phyloP scores from a whole-genome alignment of 2,329 filamentous ascomycete genomes.

The Sporothrix inflata region DNA sequence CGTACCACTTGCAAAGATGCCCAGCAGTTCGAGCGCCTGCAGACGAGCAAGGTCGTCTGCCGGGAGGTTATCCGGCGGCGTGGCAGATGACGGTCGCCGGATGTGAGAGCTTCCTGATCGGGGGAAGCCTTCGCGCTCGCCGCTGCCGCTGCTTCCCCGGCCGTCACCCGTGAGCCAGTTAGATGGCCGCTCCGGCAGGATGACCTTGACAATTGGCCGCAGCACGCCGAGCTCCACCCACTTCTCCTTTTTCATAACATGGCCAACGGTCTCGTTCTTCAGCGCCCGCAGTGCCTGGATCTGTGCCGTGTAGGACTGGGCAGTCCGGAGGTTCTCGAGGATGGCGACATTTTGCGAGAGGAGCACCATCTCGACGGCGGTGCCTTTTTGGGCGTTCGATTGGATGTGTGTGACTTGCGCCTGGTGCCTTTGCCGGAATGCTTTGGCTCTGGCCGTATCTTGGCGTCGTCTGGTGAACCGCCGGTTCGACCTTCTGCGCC shows the following conservation, averaged over 20 bases:
- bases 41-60: slow-evolving; percentile 71
- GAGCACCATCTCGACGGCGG: slow-evolving; percentile 53
- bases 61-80: slow-evolving; percentile 48
- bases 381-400: neutral
- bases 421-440: neutral
- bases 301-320: slow-evolving; percentile 56
- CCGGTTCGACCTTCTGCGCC: neutral
- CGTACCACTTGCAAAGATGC: slow-evolving; percentile 82
- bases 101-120: slow-evolving; percentile 38
- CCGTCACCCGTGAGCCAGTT: slow-evolving; percentile 28
- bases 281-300: slow-evolving; percentile 68
- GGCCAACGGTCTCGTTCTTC: slow-evolving; percentile 89
- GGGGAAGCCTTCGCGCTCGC: neutral
- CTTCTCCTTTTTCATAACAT: slow-evolving; percentile 81
- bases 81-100: slow-evolving; percentile 25
- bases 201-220: slow-evolving; percentile 56
- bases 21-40: slow-evolving; percentile 82
- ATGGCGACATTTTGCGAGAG: slow-evolving; percentile 54
- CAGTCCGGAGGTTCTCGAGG: slow-evolving; percentile 59
- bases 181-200: slow-evolving; percentile 44
- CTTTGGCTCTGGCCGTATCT: neutral
- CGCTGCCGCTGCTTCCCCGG: slow-evolving; percentile 33
- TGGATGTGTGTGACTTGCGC: neutral
- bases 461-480: neutral
- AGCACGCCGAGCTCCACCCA: slow-evolving; percentile 74